Conservation (phyloP, 2,329 filamentous ascomycete species). For the Colletotrichum costaricense region DNA sequence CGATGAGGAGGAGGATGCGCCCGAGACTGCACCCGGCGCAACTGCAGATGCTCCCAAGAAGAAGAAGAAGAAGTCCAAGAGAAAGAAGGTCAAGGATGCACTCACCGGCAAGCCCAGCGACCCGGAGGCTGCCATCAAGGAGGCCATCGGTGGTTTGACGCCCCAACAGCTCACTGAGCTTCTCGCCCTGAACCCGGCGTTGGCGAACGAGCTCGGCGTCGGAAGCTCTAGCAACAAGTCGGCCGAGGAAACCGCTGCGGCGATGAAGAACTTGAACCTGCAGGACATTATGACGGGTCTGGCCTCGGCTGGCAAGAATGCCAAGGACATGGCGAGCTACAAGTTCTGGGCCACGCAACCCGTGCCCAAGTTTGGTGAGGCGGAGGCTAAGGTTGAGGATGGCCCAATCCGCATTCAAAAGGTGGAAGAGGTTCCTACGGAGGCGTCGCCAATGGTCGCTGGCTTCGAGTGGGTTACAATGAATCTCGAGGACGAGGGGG, state of each 20-base stretch:
- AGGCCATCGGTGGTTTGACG: constrained; percentile 65
- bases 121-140: constrained; percentile 55
- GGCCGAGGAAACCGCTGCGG: constrained; percentile 58
- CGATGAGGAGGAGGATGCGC: constrained; percentile 55
- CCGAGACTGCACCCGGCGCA: constrained; percentile 51
- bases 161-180: constrained; percentile 72
- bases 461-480: constrained; percentile 96
- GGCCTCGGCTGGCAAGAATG: constrained; percentile 85
- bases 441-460: constrained; percentile 78
- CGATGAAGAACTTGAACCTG: constrained; percentile 72
- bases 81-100: constrained; percentile 67
- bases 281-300: constrained; percentile 80
- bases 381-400: constrained; percentile 70
- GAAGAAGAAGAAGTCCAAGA: constrained; percentile 76
- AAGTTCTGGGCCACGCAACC: constrained; percentile 99
- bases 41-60: constrained; percentile 51
- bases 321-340: constrained; percentile 96
- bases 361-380: constrained; percentile 83
- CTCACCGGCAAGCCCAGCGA: constrained; percentile 50
- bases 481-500: constrained; percentile 81
- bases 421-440: constrained; percentile 81
- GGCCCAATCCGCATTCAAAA: constrained; percentile 87
- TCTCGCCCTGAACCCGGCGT: constrained; percentile 77
- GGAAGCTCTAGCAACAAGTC: constrained; percentile 48
- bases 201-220: constrained; percentile 68